Evolutionary conservation across 2,329 filamentous ascomycete species (phyloP), one percentile per base, ranked within the genome.

Genomic region (Piedraia hortae): DNA sequence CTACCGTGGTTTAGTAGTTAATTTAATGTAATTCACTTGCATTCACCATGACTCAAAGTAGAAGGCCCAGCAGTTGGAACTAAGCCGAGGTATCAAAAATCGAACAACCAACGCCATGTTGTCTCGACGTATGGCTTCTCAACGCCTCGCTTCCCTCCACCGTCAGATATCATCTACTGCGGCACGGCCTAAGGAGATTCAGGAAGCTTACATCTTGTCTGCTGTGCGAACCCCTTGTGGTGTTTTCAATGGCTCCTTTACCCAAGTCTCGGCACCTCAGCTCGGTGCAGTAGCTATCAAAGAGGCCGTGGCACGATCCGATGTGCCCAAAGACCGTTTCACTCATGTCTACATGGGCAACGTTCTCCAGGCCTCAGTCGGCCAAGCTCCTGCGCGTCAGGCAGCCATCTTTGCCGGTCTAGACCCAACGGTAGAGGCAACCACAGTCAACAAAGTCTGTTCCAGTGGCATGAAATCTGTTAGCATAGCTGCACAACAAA

Each of bases 281-380:
- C 70, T 97, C 20, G 85, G 75, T 33, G 77, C 82, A 14, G 66
- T 68, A 9, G 85, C 80, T 26, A 93, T 97, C 53, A 85, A 80
- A 47, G 71, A 77, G 20, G 85, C 85, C 13, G 48, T 97, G 24
- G 62, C 69, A 34, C 89, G 85, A 47, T 88, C 80, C 23, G 68
- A 65, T 31, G 60, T 93, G 4, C 80, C 85, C 2, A 46, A 64
- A 23, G 64, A 69, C 15, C 72, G 71, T 42, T 75, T 93, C 38
- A 72, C 69, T 31, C 73, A 89, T 47, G 77, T 93, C 9, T 93
- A 93, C 53, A 89, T 93, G 74, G 85, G 85, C 42, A 89, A 91
- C 39, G 85, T 93, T 6, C 59, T 93, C 18, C 69, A 78, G 45
- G 82, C 59, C 19, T 62, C 61, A 10, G 60, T 85, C 4, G 85